A percentile compares a stretch with the other conserved stretches of the same genome.
Evolutionary conservation across 2,329 filamentous ascomycete species (phyloP).

Genomic region (Exophiala alcalophila): DNA sequence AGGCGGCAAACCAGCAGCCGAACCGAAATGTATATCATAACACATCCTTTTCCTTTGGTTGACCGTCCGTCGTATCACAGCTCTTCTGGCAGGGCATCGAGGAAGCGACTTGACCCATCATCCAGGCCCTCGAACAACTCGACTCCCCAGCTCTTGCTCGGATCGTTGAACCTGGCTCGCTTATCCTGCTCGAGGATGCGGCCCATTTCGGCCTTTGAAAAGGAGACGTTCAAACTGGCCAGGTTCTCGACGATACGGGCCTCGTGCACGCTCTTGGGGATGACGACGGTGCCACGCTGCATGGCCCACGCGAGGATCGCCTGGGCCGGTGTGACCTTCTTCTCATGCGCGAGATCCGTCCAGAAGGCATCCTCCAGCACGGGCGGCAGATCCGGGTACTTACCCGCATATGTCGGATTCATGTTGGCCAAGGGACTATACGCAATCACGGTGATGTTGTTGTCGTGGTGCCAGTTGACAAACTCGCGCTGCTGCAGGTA

Average conservation of each 20-base stretch:
- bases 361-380: constrained; percentile 46
- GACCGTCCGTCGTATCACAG: background rate
- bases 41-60: constrained; percentile 5
- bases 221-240: constrained; percentile 27
- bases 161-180: constrained; percentile 43
- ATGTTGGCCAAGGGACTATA: constrained; percentile 43
- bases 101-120: constrained; percentile 23
- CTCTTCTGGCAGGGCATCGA: constrained; percentile 4
- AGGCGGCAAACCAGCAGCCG: constrained; percentile 3
- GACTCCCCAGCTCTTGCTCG: constrained; percentile 42
- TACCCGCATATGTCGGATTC: constrained; percentile 47
- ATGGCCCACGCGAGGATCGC: constrained; percentile 50
- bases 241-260: constrained; percentile 48
- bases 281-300: constrained; percentile 48
- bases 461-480: constrained; percentile 36
- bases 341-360: constrained; percentile 39
- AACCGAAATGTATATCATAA: constrained; percentile 8
- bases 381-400: constrained; percentile 32
- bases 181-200: constrained; percentile 36
- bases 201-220: constrained; percentile 25
- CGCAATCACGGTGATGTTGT: constrained; percentile 39
- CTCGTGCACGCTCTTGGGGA: constrained; percentile 51
- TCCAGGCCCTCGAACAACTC: constrained; percentile 45
- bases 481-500: constrained; percentile 40
- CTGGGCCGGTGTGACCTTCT: constrained; percentile 45